Base-by-base conservation (phyloP, 164 flowering plant genomes). In the Amborella trichopoda region DNA sequence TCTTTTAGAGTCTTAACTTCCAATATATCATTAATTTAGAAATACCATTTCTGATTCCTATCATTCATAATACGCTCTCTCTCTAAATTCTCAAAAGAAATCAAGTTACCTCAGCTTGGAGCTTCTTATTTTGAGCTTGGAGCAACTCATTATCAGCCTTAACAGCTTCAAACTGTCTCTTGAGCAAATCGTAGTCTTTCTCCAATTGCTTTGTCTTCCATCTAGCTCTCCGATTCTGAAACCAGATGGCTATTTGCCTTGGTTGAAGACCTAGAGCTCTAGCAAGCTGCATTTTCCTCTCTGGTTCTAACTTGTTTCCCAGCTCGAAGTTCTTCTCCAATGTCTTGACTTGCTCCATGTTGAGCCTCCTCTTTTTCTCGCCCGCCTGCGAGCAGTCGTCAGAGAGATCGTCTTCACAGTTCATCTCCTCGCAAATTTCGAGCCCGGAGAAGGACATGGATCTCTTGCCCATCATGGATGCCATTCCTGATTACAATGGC, bases 141-240 rank as follows among this genome's bases (percentile, higher is more conserved):
- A 83, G 85, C 4, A 72, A 57, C 41, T 84, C 95, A 40, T 81
- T 74, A 18, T 81, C 87, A 3, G 87, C 78, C 56, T 81, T 84
- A 21, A 75, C 42, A 0, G 74, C 76, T 26, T 84, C 90, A 56
- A 60, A 77, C 60, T 81, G 90, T 46, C 73, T 52, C 58, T 84
- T 84, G 18, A 84, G 80, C 23, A 74, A 53, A 36, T 81, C 83
- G 62, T 82, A 85, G 55, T 85, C 95, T 61, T 77, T 85, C 74
- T 85, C 95, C 46, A 85, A 59, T 53, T 82, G 82, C 62, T 85
- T 85, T n/a, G 95, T 85, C 68, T 85, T 85, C 95, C 95, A 85
- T 48, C 95, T 64, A 0, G 95, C 91, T 41, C 95, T 72, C 48
- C 88, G 70, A 67, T 85, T 85, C 36, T 85, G 91, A 57, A 85